Evolutionary conservation across 2,329 filamentous ascomycete species (phyloP).

Genomic region (Hymenoscyphus fructigenus): DNA sequence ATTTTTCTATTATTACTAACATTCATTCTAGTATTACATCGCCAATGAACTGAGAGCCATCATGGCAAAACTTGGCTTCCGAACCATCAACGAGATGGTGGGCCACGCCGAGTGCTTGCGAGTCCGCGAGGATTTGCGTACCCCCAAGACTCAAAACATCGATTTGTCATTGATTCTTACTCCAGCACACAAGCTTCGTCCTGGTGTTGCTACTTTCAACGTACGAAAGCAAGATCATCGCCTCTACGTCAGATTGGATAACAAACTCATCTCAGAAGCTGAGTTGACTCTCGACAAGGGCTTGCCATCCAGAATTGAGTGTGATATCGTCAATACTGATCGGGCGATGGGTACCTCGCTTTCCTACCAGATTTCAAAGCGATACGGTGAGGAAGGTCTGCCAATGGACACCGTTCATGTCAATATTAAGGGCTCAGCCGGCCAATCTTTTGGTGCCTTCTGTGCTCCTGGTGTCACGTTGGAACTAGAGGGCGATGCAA

Average conservation of each 20-base stretch:
- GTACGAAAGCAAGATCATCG: constrained; percentile 97
- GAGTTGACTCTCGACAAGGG: constrained; percentile 95
- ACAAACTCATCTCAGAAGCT: constrained; percentile 94
- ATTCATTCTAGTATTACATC: constrained; percentile 66
- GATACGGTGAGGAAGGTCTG: constrained; percentile 84
- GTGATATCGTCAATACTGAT: constrained; percentile 95
- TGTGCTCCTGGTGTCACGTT: constrained; percentile 90
- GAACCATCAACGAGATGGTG: constrained; percentile 97
- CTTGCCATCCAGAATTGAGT: constrained; percentile 88
- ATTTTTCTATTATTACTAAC: constrained; percentile 26
- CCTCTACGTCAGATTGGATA: constrained; percentile 89
- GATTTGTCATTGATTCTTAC: constrained; percentile 91
- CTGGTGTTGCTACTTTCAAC: constrained; percentile 94
- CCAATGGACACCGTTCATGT: constrained; percentile 93
- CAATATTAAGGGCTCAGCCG: constrained; percentile 94
- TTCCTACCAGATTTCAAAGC: constrained; percentile 93
- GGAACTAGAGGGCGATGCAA: constrained; percentile 92
- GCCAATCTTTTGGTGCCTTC: constrained; percentile 95
- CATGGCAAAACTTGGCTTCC: constrained; percentile 93
- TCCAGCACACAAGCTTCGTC: constrained; percentile 91
- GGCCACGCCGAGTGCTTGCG: constrained; percentile 84
- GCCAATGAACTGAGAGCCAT: constrained; percentile 94
- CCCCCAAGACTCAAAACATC: constrained; percentile 87
- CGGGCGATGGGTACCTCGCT: constrained; percentile 90
- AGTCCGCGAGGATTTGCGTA: constrained; percentile 84